Evolutionary conservation across 164 flowering plant genomes (phyloP), one percentile per base, ranked within the genome.

Genomic region (Aristolochia fimbriata): DNA sequence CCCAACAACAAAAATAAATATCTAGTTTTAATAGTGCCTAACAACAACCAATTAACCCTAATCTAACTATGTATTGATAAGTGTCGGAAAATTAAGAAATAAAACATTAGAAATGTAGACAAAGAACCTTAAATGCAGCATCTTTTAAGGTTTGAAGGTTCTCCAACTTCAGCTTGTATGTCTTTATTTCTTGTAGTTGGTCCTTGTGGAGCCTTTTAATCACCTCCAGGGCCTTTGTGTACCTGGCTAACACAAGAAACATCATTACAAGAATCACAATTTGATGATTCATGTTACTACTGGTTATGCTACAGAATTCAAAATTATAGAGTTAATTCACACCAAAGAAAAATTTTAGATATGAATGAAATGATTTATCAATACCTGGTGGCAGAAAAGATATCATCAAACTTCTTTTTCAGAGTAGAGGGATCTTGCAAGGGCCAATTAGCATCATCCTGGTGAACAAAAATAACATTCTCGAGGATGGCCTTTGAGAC

Each of bases 391-490:
- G 99, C 99, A 61, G 97, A 90, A 73, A 93, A 93, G 62, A 93
- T 93, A 69, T 93, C 99, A 77, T 93, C 97, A 73, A 93, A 93
- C 76, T 93, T 93, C 80, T 88, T 93, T 67, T 93, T 93, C 60
- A 93, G 67, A 10, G 96, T 93, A 12, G 97, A 82, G 65, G 99
- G 81, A 75, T 93, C 99, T 76, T 93, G 99, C 70, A 93, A 64
- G 24, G 99, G 99, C 99, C 99, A 93, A 67, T 90, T 90, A 41
- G 99, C 86, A 65, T 93, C 99, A 77, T 93, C 97, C 71, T 93
- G 99, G 66, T 90, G 99, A 7, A 75, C 99, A 76, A 93, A 93
- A 77, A 93, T 86, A 54, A 93, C 97, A 79, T 90, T 90, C 74
- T 93, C 99, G 59, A 93, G 70, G 33, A 93, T 71, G 63, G 99